Evolutionary conservation across 805 yeast species (phyloP).

Genomic region (Metschnikowia lachancei): DNA sequence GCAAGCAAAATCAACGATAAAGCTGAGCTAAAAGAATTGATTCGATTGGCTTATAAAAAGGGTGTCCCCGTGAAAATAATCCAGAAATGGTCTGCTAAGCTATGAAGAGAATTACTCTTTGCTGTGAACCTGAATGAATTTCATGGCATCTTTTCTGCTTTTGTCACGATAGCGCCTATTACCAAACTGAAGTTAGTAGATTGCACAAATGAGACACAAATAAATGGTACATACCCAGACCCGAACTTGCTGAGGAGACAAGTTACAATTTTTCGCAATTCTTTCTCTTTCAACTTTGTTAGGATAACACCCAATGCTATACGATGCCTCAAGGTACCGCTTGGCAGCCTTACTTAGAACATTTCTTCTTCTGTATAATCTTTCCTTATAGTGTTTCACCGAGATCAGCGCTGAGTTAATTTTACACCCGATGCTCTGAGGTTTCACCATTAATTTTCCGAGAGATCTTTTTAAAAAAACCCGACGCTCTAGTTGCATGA

Average conservation of each 20-base stretch:
- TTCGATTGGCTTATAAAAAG: constrained; percentile 8
- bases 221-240: constrained; percentile 30
- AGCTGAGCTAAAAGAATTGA: constrained; percentile 18
- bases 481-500: too few species aligned
- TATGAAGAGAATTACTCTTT: background rate
- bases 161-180: constrained; percentile 30
- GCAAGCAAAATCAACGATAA: constrained; percentile 9
- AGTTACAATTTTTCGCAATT: constrained; percentile 27
- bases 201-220: too few species aligned
- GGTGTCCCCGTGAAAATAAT: background rate
- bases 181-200: constrained; percentile 25
- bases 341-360: too few species aligned
- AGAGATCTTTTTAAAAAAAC: too few species aligned
- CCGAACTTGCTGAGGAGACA: constrained; percentile 29
- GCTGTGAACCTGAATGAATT: constrained; percentile 4
- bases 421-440: too few species aligned
- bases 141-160: constrained; percentile 6
- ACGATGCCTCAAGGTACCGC: background rate
- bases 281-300: constrained; percentile 26
- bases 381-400: too few species aligned
- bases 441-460: too few species aligned
- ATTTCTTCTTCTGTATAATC: too few species aligned
- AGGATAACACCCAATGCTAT: constrained; percentile 17
- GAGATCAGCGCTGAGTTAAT: too few species aligned
- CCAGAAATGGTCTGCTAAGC: too few species aligned